These are phyloP conservation scores for Botrytis deweyae DNA, from an alignment of 2,329 filamentous ascomycete genomes.

Conservation along the genomic window DNA sequence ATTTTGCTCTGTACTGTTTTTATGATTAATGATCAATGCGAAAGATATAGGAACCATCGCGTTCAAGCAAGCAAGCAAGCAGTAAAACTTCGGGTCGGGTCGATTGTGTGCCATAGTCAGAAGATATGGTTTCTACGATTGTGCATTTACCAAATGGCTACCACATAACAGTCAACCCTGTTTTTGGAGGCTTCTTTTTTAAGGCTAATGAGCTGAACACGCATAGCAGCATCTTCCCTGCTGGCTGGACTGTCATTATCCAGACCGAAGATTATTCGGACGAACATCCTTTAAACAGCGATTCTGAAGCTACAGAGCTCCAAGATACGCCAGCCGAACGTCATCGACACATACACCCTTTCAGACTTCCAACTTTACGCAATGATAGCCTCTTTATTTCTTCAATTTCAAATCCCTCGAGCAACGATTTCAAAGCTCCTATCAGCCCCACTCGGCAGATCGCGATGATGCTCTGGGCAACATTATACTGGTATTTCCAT, in stretches of 20 bases:
- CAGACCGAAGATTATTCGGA: constrained; percentile 57
- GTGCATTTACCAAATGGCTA: constrained; percentile 86
- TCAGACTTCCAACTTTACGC: constrained; percentile 69
- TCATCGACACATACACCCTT: constrained; percentile 58
- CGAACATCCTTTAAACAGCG: constrained; percentile 36
- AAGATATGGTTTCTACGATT: constrained; percentile 39
- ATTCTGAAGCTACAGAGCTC: constrained; percentile 36
- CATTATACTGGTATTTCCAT: constrained; percentile 97
- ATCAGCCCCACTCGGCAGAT: constrained; percentile 83
- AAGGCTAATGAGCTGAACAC: constrained; percentile 73
- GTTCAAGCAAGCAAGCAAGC: neutral
- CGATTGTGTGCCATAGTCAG: neutral
- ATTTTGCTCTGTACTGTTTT: neutral
- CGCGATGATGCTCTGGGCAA: constrained; percentile 95
- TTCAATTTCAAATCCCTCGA: constrained; percentile 81
- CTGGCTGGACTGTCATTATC: constrained; percentile 87
- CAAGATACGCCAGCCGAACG: constrained; percentile 34
- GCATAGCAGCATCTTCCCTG: constrained; percentile 70
- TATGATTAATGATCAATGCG: neutral
- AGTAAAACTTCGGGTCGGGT: neutral
- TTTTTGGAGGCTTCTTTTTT: constrained; percentile 91
- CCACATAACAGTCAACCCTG: constrained; percentile 74
- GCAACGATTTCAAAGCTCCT: constrained; percentile 74
- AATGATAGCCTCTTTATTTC: constrained; percentile 88
- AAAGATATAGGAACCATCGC: neutral